These are phyloP conservation scores for Fusarium sp. DNA, from an alignment of 2,329 filamentous ascomycete genomes.

Conservation along the genomic window DNA sequence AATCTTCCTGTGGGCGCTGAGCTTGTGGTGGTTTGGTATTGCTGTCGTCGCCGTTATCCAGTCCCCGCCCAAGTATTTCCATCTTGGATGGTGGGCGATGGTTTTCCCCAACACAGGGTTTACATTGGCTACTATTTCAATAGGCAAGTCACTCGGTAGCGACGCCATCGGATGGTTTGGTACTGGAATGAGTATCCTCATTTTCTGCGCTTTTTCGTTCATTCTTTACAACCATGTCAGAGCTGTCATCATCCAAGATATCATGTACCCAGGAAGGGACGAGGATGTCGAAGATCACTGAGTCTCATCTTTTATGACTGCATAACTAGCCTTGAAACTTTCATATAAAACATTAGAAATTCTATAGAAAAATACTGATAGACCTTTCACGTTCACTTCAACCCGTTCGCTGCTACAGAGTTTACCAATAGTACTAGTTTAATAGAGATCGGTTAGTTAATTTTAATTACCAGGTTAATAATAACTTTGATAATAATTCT, in stretches of 20 bases:
- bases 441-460: too few species aligned
- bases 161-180: constrained; percentile 60
- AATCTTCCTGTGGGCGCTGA: constrained; percentile 75
- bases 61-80: constrained; percentile 63
- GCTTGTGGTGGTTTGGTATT: constrained; percentile 68
- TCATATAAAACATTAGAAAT: constrained; percentile 6
- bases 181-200: constrained; percentile 64
- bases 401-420: not conserved
- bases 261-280: constrained; percentile 66
- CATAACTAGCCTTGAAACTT: constrained; percentile 3
- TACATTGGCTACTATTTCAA: constrained; percentile 66
- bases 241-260: constrained; percentile 64
- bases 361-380: not conserved
- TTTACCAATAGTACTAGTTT: too few species aligned
- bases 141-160: constrained; percentile 62
- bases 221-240: constrained; percentile 57
- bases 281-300: constrained; percentile 65
- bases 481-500: too few species aligned
- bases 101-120: constrained; percentile 73
- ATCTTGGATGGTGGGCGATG: constrained; percentile 74
- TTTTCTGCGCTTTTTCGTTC: constrained; percentile 60
- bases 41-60: constrained; percentile 52
- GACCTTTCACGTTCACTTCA: not conserved
- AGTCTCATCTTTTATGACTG: not conserved
- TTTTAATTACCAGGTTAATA: too few species aligned